phyloP scores from a whole-genome alignment of 2,329 filamentous ascomycete species.

The Curvularia sp. region DNA sequence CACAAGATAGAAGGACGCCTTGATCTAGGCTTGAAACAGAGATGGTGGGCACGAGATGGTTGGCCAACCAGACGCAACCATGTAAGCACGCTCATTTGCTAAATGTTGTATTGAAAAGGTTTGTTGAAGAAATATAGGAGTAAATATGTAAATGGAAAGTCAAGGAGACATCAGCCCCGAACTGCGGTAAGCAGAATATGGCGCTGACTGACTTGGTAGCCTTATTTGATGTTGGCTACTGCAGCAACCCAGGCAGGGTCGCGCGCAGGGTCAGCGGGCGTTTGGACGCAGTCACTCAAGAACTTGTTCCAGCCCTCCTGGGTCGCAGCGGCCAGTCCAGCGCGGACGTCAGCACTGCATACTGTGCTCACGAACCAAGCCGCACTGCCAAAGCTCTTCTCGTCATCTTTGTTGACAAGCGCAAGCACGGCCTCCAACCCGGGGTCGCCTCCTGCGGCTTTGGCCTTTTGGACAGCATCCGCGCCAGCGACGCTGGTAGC shows the following conservation, averaged over 20 bases:
- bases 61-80: not conserved
- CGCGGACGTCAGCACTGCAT: conserved; percentile 57
- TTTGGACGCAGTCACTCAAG: conserved; percentile 62
- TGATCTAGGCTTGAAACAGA: not conserved
- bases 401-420: conserved; percentile 57
- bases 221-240: conserved; percentile 24
- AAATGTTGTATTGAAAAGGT: not conserved
- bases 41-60: not conserved
- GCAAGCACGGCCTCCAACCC: conserved; percentile 55
- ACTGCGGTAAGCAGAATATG: not conserved
- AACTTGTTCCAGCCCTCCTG: conserved; percentile 62
- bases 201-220: conserved; percentile 18
- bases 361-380: conserved; percentile 68
- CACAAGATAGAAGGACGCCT: not conserved
- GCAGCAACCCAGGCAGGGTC: conserved; percentile 61
- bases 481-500: conserved; percentile 56
- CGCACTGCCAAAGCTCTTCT: conserved; percentile 64
- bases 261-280: conserved; percentile 56
- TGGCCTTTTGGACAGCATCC: conserved; percentile 41
- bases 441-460: conserved; percentile 46
- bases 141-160: not conserved
- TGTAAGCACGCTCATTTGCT: not conserved
- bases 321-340: conserved; percentile 56
- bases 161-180: not conserved
- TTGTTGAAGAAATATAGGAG: not conserved